Evolutionary conservation across 768 basidiomycete species (phyloP).

Genomic region (Leccinum incarnatum): DNA sequence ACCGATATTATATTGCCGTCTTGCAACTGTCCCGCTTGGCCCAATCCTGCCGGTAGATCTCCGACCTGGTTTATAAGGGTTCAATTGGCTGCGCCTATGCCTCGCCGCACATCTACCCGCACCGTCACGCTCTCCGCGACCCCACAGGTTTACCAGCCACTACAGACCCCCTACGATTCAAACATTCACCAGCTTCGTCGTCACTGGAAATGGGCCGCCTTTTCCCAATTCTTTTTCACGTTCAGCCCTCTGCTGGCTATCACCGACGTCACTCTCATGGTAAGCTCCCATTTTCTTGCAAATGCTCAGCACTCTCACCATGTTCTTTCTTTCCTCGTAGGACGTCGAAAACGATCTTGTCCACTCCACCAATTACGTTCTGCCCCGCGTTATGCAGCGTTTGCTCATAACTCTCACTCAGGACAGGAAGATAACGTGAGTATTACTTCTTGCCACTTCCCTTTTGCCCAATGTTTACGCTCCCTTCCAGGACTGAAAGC

Average conservation of each 20-base stretch:
- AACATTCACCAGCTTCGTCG: conserved; percentile 59
- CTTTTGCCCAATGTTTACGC: conserved; percentile 14
- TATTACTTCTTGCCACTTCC: conserved; percentile 22
- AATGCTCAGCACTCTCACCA: background rate
- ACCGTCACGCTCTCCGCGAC: conserved; percentile 32
- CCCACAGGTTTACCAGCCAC: conserved; percentile 27
- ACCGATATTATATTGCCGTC: conserved; percentile 19
- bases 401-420: conserved; percentile 72
- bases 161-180: conserved; percentile 30
- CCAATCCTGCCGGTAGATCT: conserved; percentile 31
- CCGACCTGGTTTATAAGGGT: conserved; percentile 37
- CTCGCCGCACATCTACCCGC: conserved; percentile 52
- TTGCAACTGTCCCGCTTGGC: conserved; percentile 19
- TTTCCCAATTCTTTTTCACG: conserved; percentile 86
- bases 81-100: conserved; percentile 46
- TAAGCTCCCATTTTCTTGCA: conserved; percentile 33
- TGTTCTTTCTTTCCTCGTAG: conserved; percentile 37
- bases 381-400: conserved; percentile 73
- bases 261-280: conserved; percentile 65
- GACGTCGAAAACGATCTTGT: conserved; percentile 78
- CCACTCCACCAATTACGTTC: conserved; percentile 52
- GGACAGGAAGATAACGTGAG: conserved; percentile 78
- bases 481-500: conserved; percentile 55
- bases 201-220: conserved; percentile 92
- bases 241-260: conserved; percentile 73